Conservation (phyloP, 2,329 filamentous ascomycete species). For the Penicillium sp. region DNA sequence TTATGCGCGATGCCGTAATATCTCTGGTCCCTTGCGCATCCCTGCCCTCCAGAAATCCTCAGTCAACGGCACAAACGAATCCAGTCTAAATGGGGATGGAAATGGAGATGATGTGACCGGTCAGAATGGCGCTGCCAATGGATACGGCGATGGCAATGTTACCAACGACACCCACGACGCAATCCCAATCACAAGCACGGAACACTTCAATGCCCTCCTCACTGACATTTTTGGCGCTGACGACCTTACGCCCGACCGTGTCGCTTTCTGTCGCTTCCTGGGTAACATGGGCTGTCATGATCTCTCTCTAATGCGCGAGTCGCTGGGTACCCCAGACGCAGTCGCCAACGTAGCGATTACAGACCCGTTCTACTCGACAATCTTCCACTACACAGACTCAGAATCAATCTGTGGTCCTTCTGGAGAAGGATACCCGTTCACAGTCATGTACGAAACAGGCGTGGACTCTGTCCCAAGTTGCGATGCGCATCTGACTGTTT, state of each 20-base stretch:
- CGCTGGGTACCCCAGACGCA: constrained; percentile 50
- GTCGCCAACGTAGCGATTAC: constrained; percentile 48
- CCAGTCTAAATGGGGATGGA: not conserved
- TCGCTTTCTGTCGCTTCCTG: constrained; percentile 45
- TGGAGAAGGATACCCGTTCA: constrained; percentile 40
- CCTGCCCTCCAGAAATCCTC: not conserved
- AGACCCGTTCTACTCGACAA: constrained; percentile 42
- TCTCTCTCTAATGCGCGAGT: constrained; percentile 56
- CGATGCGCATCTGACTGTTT: constrained; percentile 47
- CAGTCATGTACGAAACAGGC: constrained; percentile 59
- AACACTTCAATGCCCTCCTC: constrained; percentile 19
- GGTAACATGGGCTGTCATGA: constrained; percentile 56
- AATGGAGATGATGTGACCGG: not conserved
- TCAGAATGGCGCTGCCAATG: not conserved
- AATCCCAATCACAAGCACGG: not conserved
- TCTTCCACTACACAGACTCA: constrained; percentile 34
- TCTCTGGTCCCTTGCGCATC: constrained; percentile 52
- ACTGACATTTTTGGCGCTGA: constrained; percentile 30
- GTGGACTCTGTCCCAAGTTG: constrained; percentile 52
- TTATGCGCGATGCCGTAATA: constrained; percentile 55
- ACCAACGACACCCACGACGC: not conserved
- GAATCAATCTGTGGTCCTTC: not conserved
- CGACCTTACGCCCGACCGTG: constrained; percentile 29
- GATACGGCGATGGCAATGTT: not conserved
- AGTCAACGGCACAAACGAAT: not conserved